These are phyloP conservation scores for Cinchona pubescens DNA, from an alignment of 257 asterid genomes.

Conservation along the genomic window DNA sequence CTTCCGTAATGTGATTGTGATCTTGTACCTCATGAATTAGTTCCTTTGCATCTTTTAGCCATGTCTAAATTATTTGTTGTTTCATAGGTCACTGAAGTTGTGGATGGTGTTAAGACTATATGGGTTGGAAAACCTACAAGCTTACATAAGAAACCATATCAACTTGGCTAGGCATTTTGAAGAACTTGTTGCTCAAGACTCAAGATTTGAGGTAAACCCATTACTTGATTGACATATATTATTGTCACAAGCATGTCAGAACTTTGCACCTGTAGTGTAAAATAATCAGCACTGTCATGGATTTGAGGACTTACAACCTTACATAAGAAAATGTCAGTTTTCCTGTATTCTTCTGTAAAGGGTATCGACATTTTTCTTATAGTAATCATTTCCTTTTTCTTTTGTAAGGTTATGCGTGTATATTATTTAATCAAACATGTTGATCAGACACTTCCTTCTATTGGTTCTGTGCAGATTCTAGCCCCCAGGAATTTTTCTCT, in stretches of 20 bases:
- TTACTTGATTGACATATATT: background rate
- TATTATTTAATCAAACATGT: background rate
- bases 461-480: slow-evolving; percentile 46
- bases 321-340: background rate
- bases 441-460: background rate
- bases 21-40: background rate
- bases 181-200: slow-evolving; percentile 64
- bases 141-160: slow-evolving; percentile 78
- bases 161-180: slow-evolving; percentile 69
- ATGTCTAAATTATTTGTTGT: slow-evolving; percentile 16
- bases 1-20: background rate
- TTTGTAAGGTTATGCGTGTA: background rate
- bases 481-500: slow-evolving; percentile 71
- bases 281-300: no score
- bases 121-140: slow-evolving; percentile 82
- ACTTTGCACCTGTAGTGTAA: background rate
- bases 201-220: slow-evolving; percentile 76
- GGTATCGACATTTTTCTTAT: background rate
- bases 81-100: slow-evolving; percentile 76
- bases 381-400: background rate
- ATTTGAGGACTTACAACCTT: no score
- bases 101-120: slow-evolving; percentile 96
- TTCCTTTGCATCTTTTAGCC: slow-evolving; percentile 7
- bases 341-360: background rate
- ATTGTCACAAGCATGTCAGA: background rate